phyloP scores from a whole-genome alignment of 2,329 filamentous ascomycete genomes.

The Aspergillus candidus region DNA sequence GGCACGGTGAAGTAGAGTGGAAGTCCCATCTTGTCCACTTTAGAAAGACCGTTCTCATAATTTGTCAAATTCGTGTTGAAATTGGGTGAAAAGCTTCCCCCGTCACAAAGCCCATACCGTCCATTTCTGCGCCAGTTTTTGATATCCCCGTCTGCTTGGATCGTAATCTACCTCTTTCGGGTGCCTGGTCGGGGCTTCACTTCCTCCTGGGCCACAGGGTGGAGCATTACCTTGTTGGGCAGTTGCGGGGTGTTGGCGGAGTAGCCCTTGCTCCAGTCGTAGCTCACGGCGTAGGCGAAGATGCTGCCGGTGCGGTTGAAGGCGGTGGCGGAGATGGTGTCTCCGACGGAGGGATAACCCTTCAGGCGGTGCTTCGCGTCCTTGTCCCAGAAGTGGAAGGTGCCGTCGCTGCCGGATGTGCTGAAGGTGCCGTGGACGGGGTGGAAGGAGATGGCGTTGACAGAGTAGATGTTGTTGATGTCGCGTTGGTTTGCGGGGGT shows the following conservation, averaged over 20 bases:
- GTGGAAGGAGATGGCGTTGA: slow-evolving; percentile 98
- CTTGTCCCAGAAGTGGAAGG: slow-evolving; percentile 75
- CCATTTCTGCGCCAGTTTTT: slow-evolving; percentile 6
- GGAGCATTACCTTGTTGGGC: slow-evolving; percentile 78
- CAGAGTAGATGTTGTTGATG: slow-evolving; percentile 81
- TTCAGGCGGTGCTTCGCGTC: slow-evolving; percentile 83
- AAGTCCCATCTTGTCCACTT: too few species aligned
- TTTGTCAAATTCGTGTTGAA: too few species aligned
- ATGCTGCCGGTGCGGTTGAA: slow-evolving; percentile 83
- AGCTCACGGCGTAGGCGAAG: slow-evolving; percentile 85
- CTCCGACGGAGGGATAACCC: slow-evolving; percentile 78
- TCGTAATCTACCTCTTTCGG: slow-evolving; percentile 35
- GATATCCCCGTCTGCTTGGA: slow-evolving; percentile 1
- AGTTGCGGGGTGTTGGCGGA: slow-evolving; percentile 65
- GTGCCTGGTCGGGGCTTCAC: slow-evolving; percentile 51
- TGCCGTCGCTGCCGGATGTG: slow-evolving; percentile 90
- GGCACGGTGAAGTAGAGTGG: too few species aligned
- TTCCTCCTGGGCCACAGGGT: slow-evolving; percentile 64
- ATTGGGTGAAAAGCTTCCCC: background rate
- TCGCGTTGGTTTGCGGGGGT: slow-evolving; percentile 58
- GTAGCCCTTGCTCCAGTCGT: slow-evolving; percentile 98
- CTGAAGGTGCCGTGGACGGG: slow-evolving; percentile 96
- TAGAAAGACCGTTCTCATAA: too few species aligned
- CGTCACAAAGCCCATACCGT: slow-evolving; percentile 2
- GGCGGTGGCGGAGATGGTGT: slow-evolving; percentile 82